Conservation (phyloP, 768 basidiomycete genomes). For the Suillus hirtellus region DNA sequence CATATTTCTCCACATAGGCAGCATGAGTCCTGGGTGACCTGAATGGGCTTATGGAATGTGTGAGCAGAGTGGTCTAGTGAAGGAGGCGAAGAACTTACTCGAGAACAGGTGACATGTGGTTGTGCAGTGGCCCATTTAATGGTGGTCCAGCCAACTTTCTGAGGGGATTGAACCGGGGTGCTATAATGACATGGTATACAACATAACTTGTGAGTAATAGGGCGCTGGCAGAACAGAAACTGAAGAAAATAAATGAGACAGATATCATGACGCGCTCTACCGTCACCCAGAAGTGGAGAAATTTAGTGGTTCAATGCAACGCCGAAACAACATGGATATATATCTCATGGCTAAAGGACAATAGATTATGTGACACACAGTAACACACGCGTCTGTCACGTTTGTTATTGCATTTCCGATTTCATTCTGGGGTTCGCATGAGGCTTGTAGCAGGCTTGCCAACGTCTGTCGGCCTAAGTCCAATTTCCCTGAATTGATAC, state of each 20-base stretch:
- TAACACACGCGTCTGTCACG: constrained; percentile 13
- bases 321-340: constrained; percentile 4
- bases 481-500: neutral
- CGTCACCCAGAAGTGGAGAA: neutral
- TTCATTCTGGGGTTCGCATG: neutral
- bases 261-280: constrained; percentile 12
- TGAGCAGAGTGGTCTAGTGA: neutral
- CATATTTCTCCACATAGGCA: constrained; percentile 55
- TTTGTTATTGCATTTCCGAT: constrained; percentile 6
- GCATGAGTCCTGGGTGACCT: constrained; percentile 57
- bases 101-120: constrained; percentile 56
- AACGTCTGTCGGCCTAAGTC: neutral
- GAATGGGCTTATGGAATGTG: constrained; percentile 43
- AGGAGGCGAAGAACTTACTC: constrained; percentile 44
- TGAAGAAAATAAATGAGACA: constrained; percentile 7
- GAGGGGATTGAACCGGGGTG: constrained; percentile 44
- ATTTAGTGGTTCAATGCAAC: constrained; percentile 1
- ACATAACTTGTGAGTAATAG: constrained; percentile 21
- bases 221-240: constrained; percentile 14
- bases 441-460: constrained; percentile 1
- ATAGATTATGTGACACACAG: constrained; percentile 11
- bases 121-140: constrained; percentile 45
- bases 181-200: constrained; percentile 29
- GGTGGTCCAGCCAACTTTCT: constrained; percentile 63
- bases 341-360: constrained; percentile 13